Conservation (phyloP, 176 grass and related monocot genomes). For the Bromus sterilis region DNA sequence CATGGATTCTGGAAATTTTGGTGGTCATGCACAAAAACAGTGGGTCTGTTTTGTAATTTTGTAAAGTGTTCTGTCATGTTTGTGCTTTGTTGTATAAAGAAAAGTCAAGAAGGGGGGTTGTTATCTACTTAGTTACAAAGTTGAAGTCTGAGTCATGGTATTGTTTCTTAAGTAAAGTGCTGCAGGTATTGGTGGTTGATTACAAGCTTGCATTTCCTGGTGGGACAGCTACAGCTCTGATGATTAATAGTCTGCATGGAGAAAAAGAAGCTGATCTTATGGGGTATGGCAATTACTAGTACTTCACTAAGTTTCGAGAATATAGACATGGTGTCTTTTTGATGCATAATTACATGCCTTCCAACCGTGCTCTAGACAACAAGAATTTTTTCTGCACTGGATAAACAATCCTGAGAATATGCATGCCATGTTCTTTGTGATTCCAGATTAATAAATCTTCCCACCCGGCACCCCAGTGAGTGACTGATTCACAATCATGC, state of each 20-base stretch:
- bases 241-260: conserved; percentile 42
- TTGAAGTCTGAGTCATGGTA: neutral
- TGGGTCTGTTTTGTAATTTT: neutral
- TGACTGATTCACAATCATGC: neutral
- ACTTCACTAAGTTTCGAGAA: neutral
- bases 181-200: conserved; percentile 47
- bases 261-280: conserved; percentile 23
- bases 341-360: neutral
- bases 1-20: neutral
- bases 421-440: neutral
- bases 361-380: neutral
- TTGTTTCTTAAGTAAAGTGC: neutral
- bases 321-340: neutral
- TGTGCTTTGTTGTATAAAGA: neutral
- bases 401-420: neutral
- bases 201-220: conserved; percentile 46
- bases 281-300: conserved; percentile 12
- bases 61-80: neutral
- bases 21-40: too few species aligned
- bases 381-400: neutral
- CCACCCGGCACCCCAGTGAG: neutral
- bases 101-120: neutral
- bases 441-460: neutral
- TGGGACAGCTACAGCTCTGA: conserved; percentile 39
- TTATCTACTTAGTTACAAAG: neutral